Base-by-base conservation (phyloP, 495 filamentous ascomycete genomes). In the Hypomontagnella monticulosa region DNA sequence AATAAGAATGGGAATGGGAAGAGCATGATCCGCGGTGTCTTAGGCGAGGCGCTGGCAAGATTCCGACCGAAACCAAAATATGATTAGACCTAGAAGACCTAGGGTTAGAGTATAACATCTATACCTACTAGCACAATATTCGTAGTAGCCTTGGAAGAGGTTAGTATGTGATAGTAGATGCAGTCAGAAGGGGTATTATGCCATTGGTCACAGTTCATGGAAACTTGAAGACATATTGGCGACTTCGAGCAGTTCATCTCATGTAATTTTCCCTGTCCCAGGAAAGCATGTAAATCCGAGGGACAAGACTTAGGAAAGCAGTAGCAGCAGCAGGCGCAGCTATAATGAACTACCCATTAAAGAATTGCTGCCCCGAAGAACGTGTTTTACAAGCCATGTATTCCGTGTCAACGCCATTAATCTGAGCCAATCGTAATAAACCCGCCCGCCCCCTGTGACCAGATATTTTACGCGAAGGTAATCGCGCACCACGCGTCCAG, bases 1-100 rank as follows among this genome's bases (percentile, higher is more conserved):
- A 89, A 63, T 96, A 71, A 77, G 71, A 77, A 44, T 19, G 2
- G 33, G 18, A 1, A 11, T 12, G n/a, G n/a, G n/a, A n/a, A n/a
- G n/a, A n/a, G n/a, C n/a, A n/a, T n/a, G n/a, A n/a, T n/a, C n/a
- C n/a, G n/a, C n/a, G 23, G 23, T 6, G 23, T 27, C 6, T 27
- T 27, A 27, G 6, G 2, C 6, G 23, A 27, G 2, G 23, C 23
- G 6, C 23, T 27, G 6, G 23, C 23, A 6, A 27, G 23, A 6
- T 6, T 27, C 12, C 4, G n/a, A n/a, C n/a, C n/a, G n/a, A n/a
- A n/a, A n/a, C n/a, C n/a, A n/a, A n/a, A n/a, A n/a, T n/a, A n/a
- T n/a, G n/a, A n/a, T n/a, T n/a, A n/a, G n/a, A n/a, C 1, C 11
- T 27, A 53, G 50, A 30, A 41, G 18, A 53, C 37, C 3, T n/a